These are phyloP conservation scores for Solanum tarijense DNA, from an alignment of 257 asterid species.

Conservation along the genomic window DNA sequence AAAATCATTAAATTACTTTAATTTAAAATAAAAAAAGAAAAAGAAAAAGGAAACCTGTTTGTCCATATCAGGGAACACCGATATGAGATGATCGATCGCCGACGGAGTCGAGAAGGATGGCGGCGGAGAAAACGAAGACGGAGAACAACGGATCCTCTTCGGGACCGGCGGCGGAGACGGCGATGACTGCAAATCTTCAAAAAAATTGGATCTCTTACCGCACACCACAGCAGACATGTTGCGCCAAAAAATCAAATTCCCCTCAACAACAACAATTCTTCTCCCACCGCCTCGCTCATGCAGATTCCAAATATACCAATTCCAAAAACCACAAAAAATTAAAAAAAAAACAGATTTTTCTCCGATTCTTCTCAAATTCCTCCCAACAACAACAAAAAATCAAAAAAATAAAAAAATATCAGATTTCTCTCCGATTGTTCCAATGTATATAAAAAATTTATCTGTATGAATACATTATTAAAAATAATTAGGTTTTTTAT, in stretches of 20 bases:
- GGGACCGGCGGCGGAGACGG: slow-evolving; percentile 74
- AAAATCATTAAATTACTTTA: background rate
- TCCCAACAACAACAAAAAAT: slow-evolving; percentile 3
- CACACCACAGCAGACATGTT: slow-evolving; percentile 99
- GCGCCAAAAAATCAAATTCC: slow-evolving; percentile 19
- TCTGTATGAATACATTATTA: background rate
- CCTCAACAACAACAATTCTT: slow-evolving; percentile 18
- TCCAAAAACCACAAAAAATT: background rate
- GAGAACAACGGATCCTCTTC: slow-evolving; percentile 79
- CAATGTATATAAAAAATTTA: background rate
- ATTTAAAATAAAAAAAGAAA: background rate
- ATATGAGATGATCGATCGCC: slow-evolving; percentile 43
- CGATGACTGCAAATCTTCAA: slow-evolving; percentile 59
- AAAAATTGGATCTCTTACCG: slow-evolving; percentile 95
- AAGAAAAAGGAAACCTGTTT: slow-evolving; percentile 45
- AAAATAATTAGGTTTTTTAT: background rate
- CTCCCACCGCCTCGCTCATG: slow-evolving; percentile 30
- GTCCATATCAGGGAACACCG: slow-evolving; percentile 86
- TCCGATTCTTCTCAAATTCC: background rate
- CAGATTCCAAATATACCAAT: slow-evolving; percentile 16
- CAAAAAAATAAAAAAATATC: background rate
- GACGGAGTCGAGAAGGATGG: slow-evolving; percentile 22
- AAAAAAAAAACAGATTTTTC: background rate
- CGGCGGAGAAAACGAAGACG: slow-evolving; percentile 71
- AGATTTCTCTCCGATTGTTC: background rate